phyloP scores from a whole-genome alignment of 2,329 filamentous ascomycete species.

The Talaromyces marneffei region DNA sequence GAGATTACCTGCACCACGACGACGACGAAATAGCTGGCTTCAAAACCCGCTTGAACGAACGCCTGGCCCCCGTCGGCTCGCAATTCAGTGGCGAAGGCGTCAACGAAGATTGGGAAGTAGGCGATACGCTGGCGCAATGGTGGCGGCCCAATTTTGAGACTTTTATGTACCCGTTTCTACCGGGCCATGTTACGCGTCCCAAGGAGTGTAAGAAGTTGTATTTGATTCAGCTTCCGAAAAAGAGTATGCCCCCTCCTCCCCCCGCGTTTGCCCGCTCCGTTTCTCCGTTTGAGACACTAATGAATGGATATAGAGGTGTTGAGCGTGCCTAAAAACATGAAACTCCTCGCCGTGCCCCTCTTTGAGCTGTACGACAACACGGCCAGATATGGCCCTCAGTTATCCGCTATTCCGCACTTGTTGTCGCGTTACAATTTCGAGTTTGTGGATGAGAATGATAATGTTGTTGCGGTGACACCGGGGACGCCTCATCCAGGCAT shows the following conservation, averaged over 20 bases:
- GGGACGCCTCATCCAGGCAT: conserved; percentile 58
- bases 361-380: conserved; percentile 99
- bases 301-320: conserved; percentile 65
- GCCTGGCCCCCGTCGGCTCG: conserved; percentile 83
- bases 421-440: conserved; percentile 96
- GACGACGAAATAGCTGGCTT: conserved; percentile 94
- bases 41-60: conserved; percentile 85
- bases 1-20: conserved; percentile 80
- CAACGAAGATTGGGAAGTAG: conserved; percentile 89
- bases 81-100: conserved; percentile 76
- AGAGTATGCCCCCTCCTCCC: conserved; percentile 57
- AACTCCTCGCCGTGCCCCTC: conserved; percentile 88
- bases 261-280: neutral
- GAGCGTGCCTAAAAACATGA: conserved; percentile 99
- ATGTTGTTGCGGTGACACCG: conserved; percentile 78
- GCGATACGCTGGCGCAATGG: conserved; percentile 94
- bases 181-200: conserved; percentile 87
- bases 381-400: conserved; percentile 85
- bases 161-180: conserved; percentile 99
- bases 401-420: conserved; percentile 92
- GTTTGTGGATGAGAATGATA: conserved; percentile 87
- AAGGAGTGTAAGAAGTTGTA: conserved; percentile 99
- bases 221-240: conserved; percentile 88
- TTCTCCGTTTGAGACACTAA: neutral
- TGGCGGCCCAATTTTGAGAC: conserved; percentile 99